Percentiles rank a stretch among this genome's conserved stretches.
These are phyloP conservation scores for Dryas integrifolia DNA, from an alignment of 331 rosid species.

Conservation along the genomic window DNA sequence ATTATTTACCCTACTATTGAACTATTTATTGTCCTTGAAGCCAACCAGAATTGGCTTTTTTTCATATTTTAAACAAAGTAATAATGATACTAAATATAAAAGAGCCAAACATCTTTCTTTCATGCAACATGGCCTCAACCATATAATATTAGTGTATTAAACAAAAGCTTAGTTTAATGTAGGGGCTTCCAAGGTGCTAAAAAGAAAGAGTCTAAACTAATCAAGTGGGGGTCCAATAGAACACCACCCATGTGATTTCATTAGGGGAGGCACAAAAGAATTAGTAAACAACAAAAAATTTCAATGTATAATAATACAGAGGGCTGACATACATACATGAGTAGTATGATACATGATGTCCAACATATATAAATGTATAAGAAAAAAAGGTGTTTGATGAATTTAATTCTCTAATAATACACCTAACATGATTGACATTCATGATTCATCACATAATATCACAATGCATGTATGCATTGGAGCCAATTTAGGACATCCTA, in stretches of 20 bases:
- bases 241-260: conserved; percentile 76
- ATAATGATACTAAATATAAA: conserved; percentile 27
- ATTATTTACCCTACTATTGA: neutral
- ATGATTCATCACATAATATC: conserved; percentile 13
- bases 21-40: conserved; percentile 26
- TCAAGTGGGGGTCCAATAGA: conserved; percentile 37
- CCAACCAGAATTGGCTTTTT: conserved; percentile 34
- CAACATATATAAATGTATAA: conserved; percentile 26
- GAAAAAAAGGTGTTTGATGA: neutral
- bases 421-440: conserved; percentile 41
- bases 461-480: conserved; percentile 22
- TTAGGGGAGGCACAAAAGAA: conserved; percentile 32
- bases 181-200: conserved; percentile 51
- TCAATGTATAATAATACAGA: conserved; percentile 35
- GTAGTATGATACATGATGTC: conserved; percentile 25
- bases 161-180: conserved; percentile 33
- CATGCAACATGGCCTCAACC: conserved; percentile 61
- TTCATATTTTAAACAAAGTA: conserved; percentile 14
- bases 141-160: conserved; percentile 38
- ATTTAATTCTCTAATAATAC: conserved; percentile 25
- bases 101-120: conserved; percentile 46
- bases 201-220: conserved; percentile 43
- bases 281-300: conserved; percentile 11
- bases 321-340: conserved; percentile 37
- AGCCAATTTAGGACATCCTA: conserved; percentile 30